These are phyloP conservation scores for Alternaria infectoria DNA, from an alignment of 2,329 filamentous ascomycete genomes.

Conservation along the genomic window DNA sequence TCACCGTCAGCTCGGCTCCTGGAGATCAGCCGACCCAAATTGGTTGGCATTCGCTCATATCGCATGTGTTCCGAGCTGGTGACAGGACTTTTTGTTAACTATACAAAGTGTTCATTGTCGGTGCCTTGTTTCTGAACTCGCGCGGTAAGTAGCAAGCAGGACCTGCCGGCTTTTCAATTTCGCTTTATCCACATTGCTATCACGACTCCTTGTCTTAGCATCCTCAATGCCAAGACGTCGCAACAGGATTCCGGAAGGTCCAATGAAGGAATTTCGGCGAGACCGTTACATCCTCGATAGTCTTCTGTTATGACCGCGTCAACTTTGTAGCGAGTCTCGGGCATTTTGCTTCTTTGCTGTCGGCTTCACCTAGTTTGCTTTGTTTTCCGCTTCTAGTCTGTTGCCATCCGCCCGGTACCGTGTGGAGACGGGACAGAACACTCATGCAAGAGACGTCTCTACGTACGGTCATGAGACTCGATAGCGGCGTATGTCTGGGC, in stretches of 20 bases:
- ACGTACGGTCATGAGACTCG: neutral
- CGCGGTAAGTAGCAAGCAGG: neutral
- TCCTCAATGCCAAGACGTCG: neutral
- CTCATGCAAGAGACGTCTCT: neutral
- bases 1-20: conserved; percentile 1
- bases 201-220: conserved; percentile 4
- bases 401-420: neutral
- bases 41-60: conserved; percentile 3
- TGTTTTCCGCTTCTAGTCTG: neutral
- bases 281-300: conserved; percentile 3
- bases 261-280: neutral
- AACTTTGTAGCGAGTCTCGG: neutral
- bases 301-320: neutral
- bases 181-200: conserved; percentile 2
- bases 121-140: neutral
- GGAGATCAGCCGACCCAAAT: neutral
- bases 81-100: neutral
- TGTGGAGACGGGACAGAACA: neutral
- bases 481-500: neutral
- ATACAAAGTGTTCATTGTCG: neutral
- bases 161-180: neutral
- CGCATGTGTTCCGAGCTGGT: neutral
- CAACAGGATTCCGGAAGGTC: neutral
- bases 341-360: conserved; percentile 5
- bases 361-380: neutral